A percentile compares a stretch with the other conserved stretches of the same genome.
Conservation (phyloP, 306 rosid genomes). For the Acacia confusa region DNA sequence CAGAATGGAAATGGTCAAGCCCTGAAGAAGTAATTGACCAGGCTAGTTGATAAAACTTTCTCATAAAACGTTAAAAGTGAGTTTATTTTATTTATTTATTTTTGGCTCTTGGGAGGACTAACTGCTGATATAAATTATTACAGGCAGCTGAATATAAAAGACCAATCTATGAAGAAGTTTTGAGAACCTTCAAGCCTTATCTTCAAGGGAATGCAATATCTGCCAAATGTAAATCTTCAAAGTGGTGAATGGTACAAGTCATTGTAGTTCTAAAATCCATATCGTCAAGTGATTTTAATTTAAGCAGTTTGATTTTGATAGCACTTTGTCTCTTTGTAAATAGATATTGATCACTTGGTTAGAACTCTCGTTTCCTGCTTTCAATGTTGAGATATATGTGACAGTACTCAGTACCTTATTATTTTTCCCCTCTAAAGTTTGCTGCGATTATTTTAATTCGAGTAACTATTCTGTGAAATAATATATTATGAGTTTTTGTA, state of each 20-base stretch:
- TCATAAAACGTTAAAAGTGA: not conserved
- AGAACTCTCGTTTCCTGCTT: constrained; percentile 47
- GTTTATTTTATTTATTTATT: not conserved
- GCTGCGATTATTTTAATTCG: constrained; percentile 1
- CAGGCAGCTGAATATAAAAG: constrained; percentile 98
- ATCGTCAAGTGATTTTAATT: constrained; percentile 38
- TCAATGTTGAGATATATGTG: constrained; percentile 44
- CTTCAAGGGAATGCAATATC: constrained; percentile 57
- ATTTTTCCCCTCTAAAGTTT: constrained; percentile 2
- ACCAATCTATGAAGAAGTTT: constrained; percentile 91
- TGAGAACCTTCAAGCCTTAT: constrained; percentile 74
- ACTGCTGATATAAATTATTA: constrained; percentile 22
- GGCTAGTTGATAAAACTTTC: constrained; percentile 39
- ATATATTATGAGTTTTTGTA: too few relatives aligned
- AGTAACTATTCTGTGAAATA: not conserved
- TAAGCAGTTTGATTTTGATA: constrained; percentile 34
- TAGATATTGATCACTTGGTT: constrained; percentile 39
- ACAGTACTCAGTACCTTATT: constrained; percentile 38
- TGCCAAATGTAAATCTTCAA: constrained; percentile 82
- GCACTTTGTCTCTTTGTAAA: constrained; percentile 57
- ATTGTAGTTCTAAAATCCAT: constrained; percentile 45
- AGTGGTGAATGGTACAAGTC: constrained; percentile 66
- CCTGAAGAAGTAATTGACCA: constrained; percentile 90
- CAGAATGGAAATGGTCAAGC: constrained; percentile 98
- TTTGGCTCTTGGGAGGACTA: constrained; percentile 16